Conservation (phyloP, 306 rosid genomes). For the Biancaea sappan region DNA sequence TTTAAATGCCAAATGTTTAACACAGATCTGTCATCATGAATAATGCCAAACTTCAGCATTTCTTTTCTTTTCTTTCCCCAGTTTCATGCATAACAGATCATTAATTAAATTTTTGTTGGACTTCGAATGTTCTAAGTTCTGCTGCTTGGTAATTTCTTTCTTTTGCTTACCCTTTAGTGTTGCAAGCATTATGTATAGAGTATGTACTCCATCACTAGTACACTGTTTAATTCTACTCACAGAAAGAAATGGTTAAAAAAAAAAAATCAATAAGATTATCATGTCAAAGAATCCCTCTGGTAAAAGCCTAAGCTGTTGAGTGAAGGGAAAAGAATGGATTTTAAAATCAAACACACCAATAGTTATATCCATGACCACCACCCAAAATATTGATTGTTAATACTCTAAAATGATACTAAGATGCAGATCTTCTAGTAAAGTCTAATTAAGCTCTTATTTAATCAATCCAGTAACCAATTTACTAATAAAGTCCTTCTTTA, state of each 20-base stretch:
- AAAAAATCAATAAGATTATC: constrained; percentile 2
- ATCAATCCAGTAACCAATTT: constrained; percentile 20
- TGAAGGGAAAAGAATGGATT: neutral
- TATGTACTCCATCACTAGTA: neutral
- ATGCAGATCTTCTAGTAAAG: neutral
- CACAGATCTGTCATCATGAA: no score
- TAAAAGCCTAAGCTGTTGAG: neutral
- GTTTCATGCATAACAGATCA: no score
- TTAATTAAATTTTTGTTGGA: no score
- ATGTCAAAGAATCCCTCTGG: neutral
- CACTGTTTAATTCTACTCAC: neutral
- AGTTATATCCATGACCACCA: neutral
- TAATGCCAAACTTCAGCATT: no score
- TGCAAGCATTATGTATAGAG: neutral
- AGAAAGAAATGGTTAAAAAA: no score
- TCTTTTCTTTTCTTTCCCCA: no score
- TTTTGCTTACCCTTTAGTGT: no score
- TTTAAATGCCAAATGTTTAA: no score
- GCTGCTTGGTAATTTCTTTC: no score
- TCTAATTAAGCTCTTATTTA: neutral
- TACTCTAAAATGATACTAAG: neutral
- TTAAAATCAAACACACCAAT: constrained; percentile 3
- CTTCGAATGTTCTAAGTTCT: no score
- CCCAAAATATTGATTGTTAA: neutral
- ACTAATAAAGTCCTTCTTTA: constrained; percentile 10